phyloP scores from a whole-genome alignment of 129 eudicot genomes.

The Helichrysum umbraculigerum region DNA sequence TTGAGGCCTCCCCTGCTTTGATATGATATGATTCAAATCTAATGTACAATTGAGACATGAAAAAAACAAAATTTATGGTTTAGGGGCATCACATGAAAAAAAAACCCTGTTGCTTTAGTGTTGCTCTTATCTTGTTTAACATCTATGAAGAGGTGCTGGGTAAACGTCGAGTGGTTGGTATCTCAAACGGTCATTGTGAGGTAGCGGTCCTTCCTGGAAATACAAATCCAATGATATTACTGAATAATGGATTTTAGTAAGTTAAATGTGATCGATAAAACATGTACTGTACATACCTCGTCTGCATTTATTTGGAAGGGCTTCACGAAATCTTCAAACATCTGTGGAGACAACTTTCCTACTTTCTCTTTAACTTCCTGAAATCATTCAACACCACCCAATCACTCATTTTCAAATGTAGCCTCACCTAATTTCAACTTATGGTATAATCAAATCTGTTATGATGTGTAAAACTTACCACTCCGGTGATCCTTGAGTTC shows the following conservation, averaged over 20 bases:
- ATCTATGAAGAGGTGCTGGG: slow-evolving; percentile 95
- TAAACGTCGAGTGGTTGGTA: slow-evolving; percentile 68
- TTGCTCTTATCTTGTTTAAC: slow-evolving; percentile 31
- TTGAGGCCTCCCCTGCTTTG: neutral
- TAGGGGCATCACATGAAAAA: neutral
- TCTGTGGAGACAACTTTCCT: slow-evolving; percentile 56
- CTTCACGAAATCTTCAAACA: slow-evolving; percentile 85
- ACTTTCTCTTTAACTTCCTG: slow-evolving; percentile 82
- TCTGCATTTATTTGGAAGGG: slow-evolving; percentile 68
- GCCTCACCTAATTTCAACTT: slow-evolving; percentile 5
- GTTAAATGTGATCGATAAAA: neutral
- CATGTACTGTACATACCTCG: slow-evolving; percentile 43
- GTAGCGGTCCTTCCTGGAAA: slow-evolving; percentile 73
- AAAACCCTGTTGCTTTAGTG: neutral
- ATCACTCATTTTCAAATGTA: neutral
- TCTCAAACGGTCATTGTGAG: slow-evolving; percentile 59
- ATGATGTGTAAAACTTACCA: slow-evolving; percentile 47
- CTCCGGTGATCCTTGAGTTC: slow-evolving; percentile 80
- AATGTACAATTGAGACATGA: neutral
- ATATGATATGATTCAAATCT: neutral
- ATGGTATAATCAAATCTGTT: neutral
- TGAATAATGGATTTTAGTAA: neutral
- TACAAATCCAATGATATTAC: slow-evolving; percentile 6
- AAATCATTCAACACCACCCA: slow-evolving; percentile 10
- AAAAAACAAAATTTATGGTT: slow-evolving; percentile 1